Base-by-base conservation (phyloP, 2,329 filamentous ascomycete genomes). In the Epichloe scottii region DNA sequence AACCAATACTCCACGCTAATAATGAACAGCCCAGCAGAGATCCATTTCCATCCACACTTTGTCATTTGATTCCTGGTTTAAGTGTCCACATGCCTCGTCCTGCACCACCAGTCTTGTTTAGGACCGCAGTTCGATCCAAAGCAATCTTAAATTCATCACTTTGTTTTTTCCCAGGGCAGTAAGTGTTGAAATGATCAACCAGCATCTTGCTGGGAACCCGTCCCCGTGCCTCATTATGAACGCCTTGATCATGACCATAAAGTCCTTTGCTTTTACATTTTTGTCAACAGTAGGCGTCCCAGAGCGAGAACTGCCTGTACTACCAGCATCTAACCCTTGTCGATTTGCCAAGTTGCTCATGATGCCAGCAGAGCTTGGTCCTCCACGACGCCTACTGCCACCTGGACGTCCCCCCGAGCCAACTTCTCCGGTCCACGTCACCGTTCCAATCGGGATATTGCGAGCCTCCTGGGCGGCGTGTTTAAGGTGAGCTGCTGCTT, bases 361-460 rank as follows among this genome's bases (percentile, higher is more conserved):
- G 21, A 85, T 70, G 37, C 71, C 68, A 2, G 75, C 68, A 2
- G 79, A 79, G 56, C 73, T 71, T 4, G 77, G 76, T 4, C 75
- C 77, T 35, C 68, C 75, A 40, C 70, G 75, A 0, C 75, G 74
- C 19, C 71, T 75, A 51, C 66, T 69, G 37, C 71, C 73, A 26
- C 80, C 77, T 1, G 86, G 85, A 37, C 86, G 76, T 1, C 90
- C 91, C 4, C 82, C 82, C 47, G 84, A 78, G 10, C 91, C 91
- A 45, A 86, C 81, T 58, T 86, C 81, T 1, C 93, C 91, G 0
- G 91, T 97, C 91, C 91, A 97, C 1, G 91, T 96, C 8, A 93
- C 87, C 0, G 87, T 89, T 7, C 91, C 91, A 34, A 89, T 83
- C 0, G 87, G 87, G 1, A 91, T 73, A 8, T 73, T 76, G 11